Percentiles rank a stretch among this genome's conserved stretches.
Evolutionary conservation across 2,329 filamentous ascomycete genomes (phyloP).

Genomic region (Phialophora macrospora): DNA sequence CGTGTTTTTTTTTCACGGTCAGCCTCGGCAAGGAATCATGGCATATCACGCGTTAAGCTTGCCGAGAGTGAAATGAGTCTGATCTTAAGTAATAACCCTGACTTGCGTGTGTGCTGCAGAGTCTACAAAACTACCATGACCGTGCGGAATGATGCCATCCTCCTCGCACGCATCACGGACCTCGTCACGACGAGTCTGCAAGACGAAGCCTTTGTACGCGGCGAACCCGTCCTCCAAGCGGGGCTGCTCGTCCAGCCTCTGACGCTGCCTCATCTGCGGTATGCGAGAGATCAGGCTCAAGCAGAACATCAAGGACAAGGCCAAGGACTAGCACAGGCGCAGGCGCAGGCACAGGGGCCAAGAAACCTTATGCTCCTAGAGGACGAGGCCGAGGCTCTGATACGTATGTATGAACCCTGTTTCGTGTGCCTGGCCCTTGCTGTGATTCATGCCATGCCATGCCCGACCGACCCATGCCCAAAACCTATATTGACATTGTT

Average conservation of each 20-base stretch:
- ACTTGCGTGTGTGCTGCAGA: neutral
- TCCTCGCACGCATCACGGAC: conserved; percentile 2
- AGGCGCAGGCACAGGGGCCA: neutral
- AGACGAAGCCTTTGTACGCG: neutral
- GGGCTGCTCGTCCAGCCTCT: conserved; percentile 12
- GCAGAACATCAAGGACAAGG: neutral
- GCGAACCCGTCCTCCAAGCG: neutral
- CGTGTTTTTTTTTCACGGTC: neutral
- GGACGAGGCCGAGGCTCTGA: neutral
- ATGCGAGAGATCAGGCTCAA: neutral
- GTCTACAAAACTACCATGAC: conserved; percentile 7
- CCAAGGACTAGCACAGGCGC: neutral
- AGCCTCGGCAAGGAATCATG: neutral
- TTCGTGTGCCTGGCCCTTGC: neutral
- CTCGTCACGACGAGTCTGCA: neutral
- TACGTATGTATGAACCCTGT: neutral
- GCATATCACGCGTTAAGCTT: neutral
- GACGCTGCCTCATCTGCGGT: conserved; percentile 8
- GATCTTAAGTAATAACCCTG: neutral
- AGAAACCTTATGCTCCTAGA: conserved; percentile 7
- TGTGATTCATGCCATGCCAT: no score
- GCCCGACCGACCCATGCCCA: no score
- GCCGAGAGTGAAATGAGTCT: neutral
- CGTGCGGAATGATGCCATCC: neutral
- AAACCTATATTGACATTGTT: no score